Percentiles rank a stretch among this genome's conserved stretches.
Evolutionary conservation across 768 basidiomycete genomes (phyloP).

Genomic region (Kwoniella europaea): DNA sequence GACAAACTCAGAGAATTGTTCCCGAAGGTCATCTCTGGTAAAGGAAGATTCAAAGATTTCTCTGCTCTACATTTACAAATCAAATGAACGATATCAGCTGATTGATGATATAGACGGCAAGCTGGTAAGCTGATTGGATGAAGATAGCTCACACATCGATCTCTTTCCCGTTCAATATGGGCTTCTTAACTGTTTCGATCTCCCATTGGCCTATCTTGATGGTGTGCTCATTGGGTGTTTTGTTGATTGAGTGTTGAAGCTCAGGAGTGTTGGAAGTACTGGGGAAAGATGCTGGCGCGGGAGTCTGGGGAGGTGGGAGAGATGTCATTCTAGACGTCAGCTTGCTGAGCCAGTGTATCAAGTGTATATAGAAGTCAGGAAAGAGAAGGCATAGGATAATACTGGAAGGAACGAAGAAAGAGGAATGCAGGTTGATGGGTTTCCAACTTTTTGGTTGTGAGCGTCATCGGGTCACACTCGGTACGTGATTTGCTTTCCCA

Average conservation of each 20-base stretch:
- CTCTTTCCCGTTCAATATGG: slow-evolving; percentile 66
- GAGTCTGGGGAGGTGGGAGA: slow-evolving; percentile 1
- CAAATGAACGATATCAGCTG: neutral
- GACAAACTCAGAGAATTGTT: slow-evolving; percentile 73
- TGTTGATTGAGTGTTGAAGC: slow-evolving; percentile 1
- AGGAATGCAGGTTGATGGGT: too few species aligned
- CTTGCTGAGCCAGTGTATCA: neutral
- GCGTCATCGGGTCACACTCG: neutral
- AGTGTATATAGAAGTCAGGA: too few species aligned
- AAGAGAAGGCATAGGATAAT: too few species aligned
- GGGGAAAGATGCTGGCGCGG: neutral
- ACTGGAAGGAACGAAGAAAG: too few species aligned
- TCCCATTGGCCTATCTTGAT: slow-evolving; percentile 59
- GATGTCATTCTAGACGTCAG: neutral
- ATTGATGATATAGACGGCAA: too few species aligned
- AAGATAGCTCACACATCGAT: slow-evolving; percentile 63
- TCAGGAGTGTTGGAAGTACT: neutral
- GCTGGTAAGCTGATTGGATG: too few species aligned
- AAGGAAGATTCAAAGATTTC: slow-evolving; percentile 67
- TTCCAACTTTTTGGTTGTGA: neutral
- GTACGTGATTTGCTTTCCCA: neutral
- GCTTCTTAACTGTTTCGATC: slow-evolving; percentile 54
- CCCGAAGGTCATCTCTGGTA: slow-evolving; percentile 98
- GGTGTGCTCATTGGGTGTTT: slow-evolving; percentile 15
- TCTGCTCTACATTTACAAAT: slow-evolving; percentile 32